These are phyloP conservation scores for Dalbergia cochinchinensis DNA, from an alignment of 306 rosid species.

Conservation along the genomic window DNA sequence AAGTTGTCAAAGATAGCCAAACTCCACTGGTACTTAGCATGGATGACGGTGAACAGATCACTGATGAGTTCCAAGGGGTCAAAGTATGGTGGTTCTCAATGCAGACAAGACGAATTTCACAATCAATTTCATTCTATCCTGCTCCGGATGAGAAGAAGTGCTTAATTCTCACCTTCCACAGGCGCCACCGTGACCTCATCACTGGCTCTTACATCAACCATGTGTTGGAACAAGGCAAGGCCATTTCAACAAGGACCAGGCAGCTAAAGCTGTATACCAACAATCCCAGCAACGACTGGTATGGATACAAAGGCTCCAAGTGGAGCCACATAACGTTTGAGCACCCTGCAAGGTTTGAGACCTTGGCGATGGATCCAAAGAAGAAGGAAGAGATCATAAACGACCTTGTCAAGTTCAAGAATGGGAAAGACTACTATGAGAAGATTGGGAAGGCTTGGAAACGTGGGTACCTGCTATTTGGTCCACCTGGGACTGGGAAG, in stretches of 20 bases:
- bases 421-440: constrained; percentile 57
- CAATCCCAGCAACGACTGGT: constrained; percentile 38
- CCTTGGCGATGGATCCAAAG: constrained; percentile 63
- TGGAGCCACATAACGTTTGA: constrained; percentile 67
- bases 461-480: constrained; percentile 61
- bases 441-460: constrained; percentile 74
- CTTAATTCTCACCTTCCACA: constrained; percentile 56
- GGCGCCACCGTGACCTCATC: constrained; percentile 47
- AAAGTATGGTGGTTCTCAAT: constrained; percentile 59
- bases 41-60: constrained; percentile 67
- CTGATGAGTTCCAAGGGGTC: constrained; percentile 49
- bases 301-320: background rate
- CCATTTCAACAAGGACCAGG: constrained; percentile 12
- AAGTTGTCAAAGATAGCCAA: constrained; percentile 53
- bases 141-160: constrained; percentile 46
- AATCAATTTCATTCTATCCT: constrained; percentile 21
- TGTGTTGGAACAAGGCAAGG: constrained; percentile 42
- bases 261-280: constrained; percentile 56
- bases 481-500: constrained; percentile 75
- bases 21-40: constrained; percentile 48
- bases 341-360: constrained; percentile 64
- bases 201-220: constrained; percentile 49
- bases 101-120: background rate
- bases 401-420: constrained; percentile 53
- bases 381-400: constrained; percentile 56